Conservation (phyloP, 345 rosid species). For the Citrus reticulata region DNA sequence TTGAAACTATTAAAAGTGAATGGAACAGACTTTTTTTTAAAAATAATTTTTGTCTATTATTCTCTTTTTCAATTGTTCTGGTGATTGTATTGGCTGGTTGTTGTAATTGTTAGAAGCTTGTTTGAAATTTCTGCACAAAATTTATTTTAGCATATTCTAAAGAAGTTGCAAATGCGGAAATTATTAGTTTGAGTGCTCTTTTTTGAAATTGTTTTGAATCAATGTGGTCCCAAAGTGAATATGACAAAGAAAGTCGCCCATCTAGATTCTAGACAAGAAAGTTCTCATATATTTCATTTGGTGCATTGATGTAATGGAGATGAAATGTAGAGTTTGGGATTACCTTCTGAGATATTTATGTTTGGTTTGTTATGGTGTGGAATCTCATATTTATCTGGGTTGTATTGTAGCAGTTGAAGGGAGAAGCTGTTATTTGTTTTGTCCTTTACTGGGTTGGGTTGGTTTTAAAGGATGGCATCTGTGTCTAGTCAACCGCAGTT, state of each 20-base stretch:
- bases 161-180: background rate
- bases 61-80: background rate
- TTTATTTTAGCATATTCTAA: background rate
- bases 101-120: background rate
- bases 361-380: background rate
- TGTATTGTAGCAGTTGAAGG: conserved; percentile 9
- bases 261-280: background rate
- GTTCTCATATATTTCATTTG: background rate
- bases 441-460: conserved; percentile 1
- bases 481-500: conserved; percentile 97
- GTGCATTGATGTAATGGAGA: background rate
- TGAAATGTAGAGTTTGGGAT: background rate
- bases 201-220: background rate
- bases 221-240: background rate
- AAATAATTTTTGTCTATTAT: background rate
- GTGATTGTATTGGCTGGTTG: background rate
- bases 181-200: background rate
- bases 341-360: background rate
- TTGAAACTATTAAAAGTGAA: background rate
- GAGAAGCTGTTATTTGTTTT: background rate
- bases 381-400: background rate
- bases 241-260: background rate
- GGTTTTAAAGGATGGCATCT: conserved; percentile 67
- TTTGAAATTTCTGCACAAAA: background rate
- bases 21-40: background rate